Evolutionary conservation across 2,329 filamentous ascomycete species (phyloP), one percentile per base, ranked within the genome.

Genomic region (Exophiala lecanii-corni): DNA sequence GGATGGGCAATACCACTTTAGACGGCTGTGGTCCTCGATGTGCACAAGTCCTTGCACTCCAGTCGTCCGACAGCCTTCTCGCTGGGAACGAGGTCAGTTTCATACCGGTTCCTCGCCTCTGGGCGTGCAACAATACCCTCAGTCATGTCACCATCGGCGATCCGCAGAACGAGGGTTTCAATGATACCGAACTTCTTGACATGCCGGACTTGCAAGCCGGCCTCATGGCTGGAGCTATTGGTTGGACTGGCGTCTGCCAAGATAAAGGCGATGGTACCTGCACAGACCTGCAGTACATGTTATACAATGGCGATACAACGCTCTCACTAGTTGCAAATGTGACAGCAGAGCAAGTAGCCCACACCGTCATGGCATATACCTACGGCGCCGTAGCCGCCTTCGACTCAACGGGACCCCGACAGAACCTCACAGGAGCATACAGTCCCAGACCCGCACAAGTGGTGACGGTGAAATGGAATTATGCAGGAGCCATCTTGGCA

Each of bases 361-460:
- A 10, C 16, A 25, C 39, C 9, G 25, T 51, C 19, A 43, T 43
- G 41, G 17, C 9, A 9, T 51, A 45, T 36, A 41, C 49, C 12
- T 25, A 31, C n/a, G 39, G 42, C 5, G 34, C 38, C 9, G 4
- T 51, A 18, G 18, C 41, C 16, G 49, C 49, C 4, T 21, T 36
- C 17, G 45, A 51, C 36, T 1, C 6, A 6, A 9, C 16, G 16
- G 34, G 39, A 18, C 41, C 35, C 5, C 37, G 45, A 12, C 31
- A 23, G 17, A 49, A 94, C 73, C 57, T 91, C 95, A 36, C 85
- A 87, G 51, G 89, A 94, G 5, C 5, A 2, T 3, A 18, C 32
- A 2, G 89, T 86, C 85, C 89, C 95, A 25, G 78, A 75, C 4
- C 89, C 85, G 9, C 68, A 71, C 64, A 97, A 91, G 58, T 95